Evolutionary conservation across 108 stramenopile species (phyloP).

Genomic region (Nannochloropsis gaditana): DNA sequence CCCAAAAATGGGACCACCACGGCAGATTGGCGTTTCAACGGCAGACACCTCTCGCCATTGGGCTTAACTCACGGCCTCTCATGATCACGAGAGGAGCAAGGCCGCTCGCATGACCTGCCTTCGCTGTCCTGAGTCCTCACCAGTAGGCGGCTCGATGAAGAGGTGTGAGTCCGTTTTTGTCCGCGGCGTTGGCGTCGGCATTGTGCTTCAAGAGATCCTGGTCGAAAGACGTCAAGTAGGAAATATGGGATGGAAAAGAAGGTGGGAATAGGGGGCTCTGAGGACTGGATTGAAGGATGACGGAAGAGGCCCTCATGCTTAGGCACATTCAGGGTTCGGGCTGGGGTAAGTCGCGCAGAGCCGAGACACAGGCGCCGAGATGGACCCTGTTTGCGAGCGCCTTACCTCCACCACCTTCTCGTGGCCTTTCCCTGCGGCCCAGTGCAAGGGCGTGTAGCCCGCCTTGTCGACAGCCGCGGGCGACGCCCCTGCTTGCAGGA

Average conservation of each 20-base stretch:
- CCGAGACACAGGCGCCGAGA: too few relatives aligned
- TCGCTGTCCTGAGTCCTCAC: background rate
- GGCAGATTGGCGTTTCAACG: background rate
- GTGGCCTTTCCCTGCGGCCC: background rate
- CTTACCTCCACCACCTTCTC: background rate
- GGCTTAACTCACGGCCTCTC: too few relatives aligned
- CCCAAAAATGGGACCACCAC: background rate
- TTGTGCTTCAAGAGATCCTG: background rate
- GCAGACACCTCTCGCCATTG: too few relatives aligned
- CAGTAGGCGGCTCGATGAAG: background rate
- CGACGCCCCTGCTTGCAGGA: background rate
- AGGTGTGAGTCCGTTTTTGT: background rate
- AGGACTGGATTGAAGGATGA: too few relatives aligned
- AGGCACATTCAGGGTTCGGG: too few relatives aligned
- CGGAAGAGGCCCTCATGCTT: too few relatives aligned
- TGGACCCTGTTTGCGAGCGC: too few relatives aligned
- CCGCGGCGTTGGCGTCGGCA: background rate
- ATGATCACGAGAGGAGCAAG: too few relatives aligned
- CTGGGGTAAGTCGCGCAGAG: too few relatives aligned
- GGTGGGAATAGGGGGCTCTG: background rate
- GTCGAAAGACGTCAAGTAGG: background rate
- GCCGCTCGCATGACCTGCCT: background rate
- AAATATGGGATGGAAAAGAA: background rate
- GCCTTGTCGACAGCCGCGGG: background rate
- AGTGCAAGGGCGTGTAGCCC: background rate